A percentile compares a stretch with the other conserved stretches of the same genome.
Conservation (phyloP, 768 basidiomycete species). For the Hericium coralloides region DNA sequence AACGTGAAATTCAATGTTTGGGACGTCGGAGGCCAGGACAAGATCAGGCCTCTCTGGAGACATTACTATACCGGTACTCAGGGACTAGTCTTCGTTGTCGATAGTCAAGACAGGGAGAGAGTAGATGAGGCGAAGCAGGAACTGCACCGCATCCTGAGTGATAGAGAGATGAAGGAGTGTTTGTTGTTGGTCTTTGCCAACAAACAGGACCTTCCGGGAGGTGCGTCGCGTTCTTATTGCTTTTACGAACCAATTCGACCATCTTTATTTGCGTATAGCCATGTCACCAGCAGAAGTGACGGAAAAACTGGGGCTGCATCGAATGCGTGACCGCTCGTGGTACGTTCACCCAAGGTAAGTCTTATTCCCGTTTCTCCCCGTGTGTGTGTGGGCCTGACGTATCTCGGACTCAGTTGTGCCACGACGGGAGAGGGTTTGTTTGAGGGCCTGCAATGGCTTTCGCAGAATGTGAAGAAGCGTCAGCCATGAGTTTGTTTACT, state of each 20-base stretch:
- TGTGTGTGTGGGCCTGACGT: not conserved
- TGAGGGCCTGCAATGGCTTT: slow-evolving; percentile 95
- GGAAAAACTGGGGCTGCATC: slow-evolving; percentile 89
- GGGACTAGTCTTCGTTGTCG: slow-evolving; percentile 96
- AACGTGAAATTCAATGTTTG: slow-evolving; percentile 94
- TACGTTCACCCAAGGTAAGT: slow-evolving; percentile 96
- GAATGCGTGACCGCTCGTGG: slow-evolving; percentile 97
- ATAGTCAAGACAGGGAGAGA: slow-evolving; percentile 90
- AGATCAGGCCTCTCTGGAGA: slow-evolving; percentile 96
- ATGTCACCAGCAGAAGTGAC: slow-evolving; percentile 99
- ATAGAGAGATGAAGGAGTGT: slow-evolving; percentile 98
- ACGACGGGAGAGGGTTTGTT: slow-evolving; percentile 96
- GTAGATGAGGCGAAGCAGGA: slow-evolving; percentile 97
- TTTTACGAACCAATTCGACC: not conserved
- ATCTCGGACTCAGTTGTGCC: slow-evolving; percentile 58
- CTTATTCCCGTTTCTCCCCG: not conserved
- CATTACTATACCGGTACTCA: slow-evolving; percentile 99
- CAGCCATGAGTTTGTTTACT: slow-evolving; percentile 42
- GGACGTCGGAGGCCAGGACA: slow-evolving; percentile 99
- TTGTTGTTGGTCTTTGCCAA: slow-evolving; percentile 97
- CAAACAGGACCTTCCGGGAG: slow-evolving; percentile 97
- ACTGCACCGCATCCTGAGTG: slow-evolving; percentile 89
- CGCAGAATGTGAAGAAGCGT: slow-evolving; percentile 93
- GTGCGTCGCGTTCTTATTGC: slow-evolving; percentile 34
- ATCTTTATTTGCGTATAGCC: slow-evolving; percentile 35